Evolutionary conservation across 441 rosid genomes (phyloP), one percentile per base, ranked within the genome.

Genomic region (Dalechampia spathulata): DNA sequence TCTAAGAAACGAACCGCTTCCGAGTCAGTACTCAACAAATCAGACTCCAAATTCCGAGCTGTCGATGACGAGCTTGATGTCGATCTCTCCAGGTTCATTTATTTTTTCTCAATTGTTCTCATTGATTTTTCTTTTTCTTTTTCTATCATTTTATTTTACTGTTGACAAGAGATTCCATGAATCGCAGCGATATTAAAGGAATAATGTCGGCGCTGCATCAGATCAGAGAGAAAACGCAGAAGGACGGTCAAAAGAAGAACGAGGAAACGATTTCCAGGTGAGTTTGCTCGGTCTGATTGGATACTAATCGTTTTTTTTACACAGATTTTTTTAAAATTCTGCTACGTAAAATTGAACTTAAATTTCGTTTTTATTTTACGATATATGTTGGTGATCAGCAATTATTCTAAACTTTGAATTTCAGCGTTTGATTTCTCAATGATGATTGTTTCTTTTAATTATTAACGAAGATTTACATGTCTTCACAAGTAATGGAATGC

Each of bases 241-340:
- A 77, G 69, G 96, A 87, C 58, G 87, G 86, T 40, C 86, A 75
- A 47, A 85, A 82, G 83, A 87, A 78, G 78, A 87, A 87, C 64
- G 97, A 85, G 62, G 86, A 87, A 60, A 90, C 91, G 58, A 83
- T 90, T 65, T 83, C 86, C 19, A 90, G 96, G 96, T 85, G 43
- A 63, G 60, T 19, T 4, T 9, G 41, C 9, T 57, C 26, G 27
- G n/a, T 9, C 37, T 32, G 37, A 32, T 16, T 40, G 44, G 16
- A 27, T n/a, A n/a, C 6, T 41, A 40, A 28, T 43, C 23, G 23
- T 30, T 30, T 30, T 30, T 30, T 30, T 30, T 30, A 3, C 34
- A 8, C 5, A 3, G 34, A 30, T 4, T 3, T 30, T 8, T 30
- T 30, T 30, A 8, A 30, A 30, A 3, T 30, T 30, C 34, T 30